These are phyloP conservation scores for Pichia sp. DNA, from an alignment of 1,139 yeast genomes.

Conservation along the genomic window DNA sequence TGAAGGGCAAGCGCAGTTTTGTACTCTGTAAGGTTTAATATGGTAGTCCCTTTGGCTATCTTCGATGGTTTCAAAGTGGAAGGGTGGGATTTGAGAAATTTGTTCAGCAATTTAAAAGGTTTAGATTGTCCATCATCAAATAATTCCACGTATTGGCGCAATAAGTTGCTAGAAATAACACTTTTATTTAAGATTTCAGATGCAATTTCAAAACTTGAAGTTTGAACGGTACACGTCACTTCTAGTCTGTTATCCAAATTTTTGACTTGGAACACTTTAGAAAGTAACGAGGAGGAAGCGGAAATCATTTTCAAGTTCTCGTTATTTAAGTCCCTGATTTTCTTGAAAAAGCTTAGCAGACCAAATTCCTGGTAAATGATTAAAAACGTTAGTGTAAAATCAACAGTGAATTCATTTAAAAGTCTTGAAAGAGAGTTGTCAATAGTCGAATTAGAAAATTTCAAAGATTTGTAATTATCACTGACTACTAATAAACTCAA, in stretches of 20 bases:
- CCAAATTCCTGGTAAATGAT: slow-evolving; percentile 39
- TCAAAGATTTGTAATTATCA: slow-evolving; percentile 26
- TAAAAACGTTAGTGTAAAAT: slow-evolving; percentile 29
- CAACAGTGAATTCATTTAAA: slow-evolving; percentile 25
- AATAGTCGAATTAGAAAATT: slow-evolving; percentile 11
- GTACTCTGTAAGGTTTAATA: slow-evolving; percentile 22
- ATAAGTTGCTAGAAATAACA: slow-evolving; percentile 29
- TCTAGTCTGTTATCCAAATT: slow-evolving; percentile 18
- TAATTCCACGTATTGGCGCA: slow-evolving; percentile 31
- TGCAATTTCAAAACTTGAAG: slow-evolving; percentile 23
- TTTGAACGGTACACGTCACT: neutral
- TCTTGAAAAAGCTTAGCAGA: slow-evolving; percentile 35
- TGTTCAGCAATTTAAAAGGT: slow-evolving; percentile 27
- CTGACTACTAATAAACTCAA: slow-evolving; percentile 32
- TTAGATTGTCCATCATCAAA: slow-evolving; percentile 31
- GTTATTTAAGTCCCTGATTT: slow-evolving; percentile 22
- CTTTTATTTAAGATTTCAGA: slow-evolving; percentile 27
- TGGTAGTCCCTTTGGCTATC: slow-evolving; percentile 27
- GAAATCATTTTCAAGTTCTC: slow-evolving; percentile 17
- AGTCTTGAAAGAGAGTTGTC: slow-evolving; percentile 23
- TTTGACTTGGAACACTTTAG: slow-evolving; percentile 18
- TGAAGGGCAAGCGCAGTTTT: slow-evolving; percentile 2
- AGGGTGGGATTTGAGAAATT: slow-evolving; percentile 29
- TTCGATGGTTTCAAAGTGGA: slow-evolving; percentile 33
- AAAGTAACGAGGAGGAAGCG: slow-evolving; percentile 17